Evolutionary conservation across 108 stramenopile species (phyloP).

Genomic region (Skeletonema costatum): DNA sequence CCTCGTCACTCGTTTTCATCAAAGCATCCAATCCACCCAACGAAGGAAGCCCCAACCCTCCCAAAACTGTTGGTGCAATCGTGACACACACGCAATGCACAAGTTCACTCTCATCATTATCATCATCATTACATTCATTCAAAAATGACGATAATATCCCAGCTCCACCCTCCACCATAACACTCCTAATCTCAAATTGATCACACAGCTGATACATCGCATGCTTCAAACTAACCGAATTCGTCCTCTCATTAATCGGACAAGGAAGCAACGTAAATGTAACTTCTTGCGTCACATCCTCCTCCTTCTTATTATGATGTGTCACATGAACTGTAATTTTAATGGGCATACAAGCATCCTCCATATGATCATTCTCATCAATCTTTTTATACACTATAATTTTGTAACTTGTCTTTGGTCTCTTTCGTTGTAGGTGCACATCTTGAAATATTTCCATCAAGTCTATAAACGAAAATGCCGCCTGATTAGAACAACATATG

Average conservation of each 20-base stretch:
- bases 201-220: conserved; percentile 45
- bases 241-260: conserved; percentile 28
- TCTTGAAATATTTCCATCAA: conserved; percentile 30
- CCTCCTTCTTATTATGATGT: conserved; percentile 5
- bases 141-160: conserved; percentile 58
- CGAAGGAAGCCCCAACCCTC: conserved; percentile 45
- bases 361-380: conserved; percentile 20
- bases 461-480: conserved; percentile 33
- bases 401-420: conserved; percentile 26
- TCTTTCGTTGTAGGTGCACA: not conserved
- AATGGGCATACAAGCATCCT: conserved; percentile 16
- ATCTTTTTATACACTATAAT: conserved; percentile 27
- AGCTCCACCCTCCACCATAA: conserved; percentile 87
- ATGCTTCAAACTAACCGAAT: conserved; percentile 52
- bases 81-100: conserved; percentile 77
- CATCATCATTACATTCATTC: conserved; percentile 18
- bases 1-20: not conserved
- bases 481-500: conserved; percentile 40
- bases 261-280: conserved; percentile 62
- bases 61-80: conserved; percentile 65
- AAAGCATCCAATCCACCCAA: conserved; percentile 20
- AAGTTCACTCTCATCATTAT: conserved; percentile 1
- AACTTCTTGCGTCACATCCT: conserved; percentile 9
- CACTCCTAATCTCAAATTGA: conserved; percentile 55
- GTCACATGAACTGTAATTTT: conserved; percentile 32